phyloP scores from a whole-genome alignment of 768 basidiomycete species.

The Podaxis rugospora region DNA sequence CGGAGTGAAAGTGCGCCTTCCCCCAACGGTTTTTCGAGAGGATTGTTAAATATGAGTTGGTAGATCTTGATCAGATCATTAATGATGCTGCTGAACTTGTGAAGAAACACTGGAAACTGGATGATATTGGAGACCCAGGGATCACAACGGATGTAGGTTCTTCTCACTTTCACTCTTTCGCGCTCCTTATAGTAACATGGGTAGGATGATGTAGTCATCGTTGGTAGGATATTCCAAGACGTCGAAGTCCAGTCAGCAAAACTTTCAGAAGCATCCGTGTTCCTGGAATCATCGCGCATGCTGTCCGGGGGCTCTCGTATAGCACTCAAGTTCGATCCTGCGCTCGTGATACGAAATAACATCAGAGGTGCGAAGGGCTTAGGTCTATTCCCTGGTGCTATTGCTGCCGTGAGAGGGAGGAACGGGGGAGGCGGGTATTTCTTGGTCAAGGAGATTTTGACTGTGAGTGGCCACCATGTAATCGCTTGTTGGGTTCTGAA shows the following conservation, averaged over 20 bases:
- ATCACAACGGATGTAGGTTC: conserved; percentile 37
- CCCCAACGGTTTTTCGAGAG: not conserved
- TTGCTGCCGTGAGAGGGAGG: conserved; percentile 80
- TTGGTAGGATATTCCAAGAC: conserved; percentile 74
- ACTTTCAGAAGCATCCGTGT: conserved; percentile 68
- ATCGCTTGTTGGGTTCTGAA: not conserved
- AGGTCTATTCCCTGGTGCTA: conserved; percentile 84
- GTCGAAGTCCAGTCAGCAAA: conserved; percentile 59
- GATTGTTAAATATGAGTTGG: conserved; percentile 1
- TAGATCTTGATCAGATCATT: conserved; percentile 83
- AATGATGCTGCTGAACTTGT: conserved; percentile 81
- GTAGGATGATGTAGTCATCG: conserved; percentile 62
- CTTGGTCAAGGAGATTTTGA: conserved; percentile 73
- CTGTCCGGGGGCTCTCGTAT: conserved; percentile 64
- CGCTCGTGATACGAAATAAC: conserved; percentile 62
- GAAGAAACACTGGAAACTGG: conserved; percentile 60
- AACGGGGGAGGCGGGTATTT: conserved; percentile 93
- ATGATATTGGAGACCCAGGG: conserved; percentile 74
- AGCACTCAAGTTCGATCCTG: conserved; percentile 64
- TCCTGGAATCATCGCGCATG: conserved; percentile 81
- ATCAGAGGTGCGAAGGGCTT: conserved; percentile 57
- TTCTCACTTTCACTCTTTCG: not conserved
- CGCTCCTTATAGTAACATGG: conserved; percentile 2
- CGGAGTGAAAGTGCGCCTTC: conserved; percentile 66
- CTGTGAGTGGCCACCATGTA: conserved; percentile 44